phyloP scores from a whole-genome alignment of 345 rosid species.

The Eucalyptus dawsonii region DNA sequence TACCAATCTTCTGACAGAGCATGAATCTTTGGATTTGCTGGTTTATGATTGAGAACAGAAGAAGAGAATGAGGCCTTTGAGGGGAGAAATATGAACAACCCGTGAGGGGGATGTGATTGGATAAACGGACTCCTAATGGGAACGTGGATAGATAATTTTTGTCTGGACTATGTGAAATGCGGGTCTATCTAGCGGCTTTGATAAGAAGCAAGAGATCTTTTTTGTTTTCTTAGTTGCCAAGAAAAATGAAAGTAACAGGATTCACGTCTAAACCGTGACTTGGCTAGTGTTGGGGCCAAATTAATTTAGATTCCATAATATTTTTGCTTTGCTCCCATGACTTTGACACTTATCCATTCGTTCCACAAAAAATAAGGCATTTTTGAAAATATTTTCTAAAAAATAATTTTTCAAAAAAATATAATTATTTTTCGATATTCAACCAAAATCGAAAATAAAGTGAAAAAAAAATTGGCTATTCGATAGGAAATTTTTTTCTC shows the following conservation, averaged over 20 bases:
- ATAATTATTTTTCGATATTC: no score
- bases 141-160: background rate
- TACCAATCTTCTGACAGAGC: background rate
- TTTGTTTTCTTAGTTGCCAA: background rate
- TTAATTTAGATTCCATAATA: background rate
- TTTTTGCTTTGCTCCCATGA: no score
- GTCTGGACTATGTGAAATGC: background rate
- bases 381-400: no score
- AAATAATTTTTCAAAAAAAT: no score
- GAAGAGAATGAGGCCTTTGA: background rate
- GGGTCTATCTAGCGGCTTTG: background rate
- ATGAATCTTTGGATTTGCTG: background rate
- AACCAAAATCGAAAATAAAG: no score
- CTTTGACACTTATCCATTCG: no score
- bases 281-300: background rate
- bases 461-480: no score
- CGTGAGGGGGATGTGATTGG: background rate
- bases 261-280: background rate
- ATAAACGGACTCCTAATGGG: background rate
- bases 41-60: background rate
- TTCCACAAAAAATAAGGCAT: accelerated
- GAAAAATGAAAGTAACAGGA: background rate
- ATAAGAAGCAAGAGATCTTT: background rate
- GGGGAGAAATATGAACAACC: background rate
- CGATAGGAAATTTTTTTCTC: no score